Percentiles rank a stretch among this genome's conserved stretches.
Conservation (phyloP, 1,139 yeast species). For the Yarrowia galli region DNA sequence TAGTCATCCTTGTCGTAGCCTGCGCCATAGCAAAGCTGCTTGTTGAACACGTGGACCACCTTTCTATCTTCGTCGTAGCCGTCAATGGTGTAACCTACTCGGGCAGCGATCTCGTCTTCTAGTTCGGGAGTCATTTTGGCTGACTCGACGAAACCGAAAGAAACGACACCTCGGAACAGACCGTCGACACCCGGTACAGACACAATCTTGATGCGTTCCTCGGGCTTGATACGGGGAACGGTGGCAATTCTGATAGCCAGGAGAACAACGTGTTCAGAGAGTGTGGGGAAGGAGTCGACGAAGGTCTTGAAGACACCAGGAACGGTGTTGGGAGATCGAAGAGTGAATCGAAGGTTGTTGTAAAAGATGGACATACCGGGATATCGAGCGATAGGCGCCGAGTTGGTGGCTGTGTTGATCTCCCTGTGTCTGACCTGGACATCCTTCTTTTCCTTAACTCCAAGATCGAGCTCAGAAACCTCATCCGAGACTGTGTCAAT, state of each 20-base stretch:
- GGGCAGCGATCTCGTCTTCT: constrained; percentile 23
- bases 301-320: constrained; percentile 27
- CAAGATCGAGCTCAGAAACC: constrained; percentile 12
- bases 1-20: constrained; percentile 22
- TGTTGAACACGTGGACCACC: constrained; percentile 36
- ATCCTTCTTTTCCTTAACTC: constrained; percentile 27
- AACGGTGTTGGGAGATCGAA: constrained; percentile 30
- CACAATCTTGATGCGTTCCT: constrained; percentile 13
- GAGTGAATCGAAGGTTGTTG: constrained; percentile 28
- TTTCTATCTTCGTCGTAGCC: constrained; percentile 20
- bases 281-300: constrained; percentile 33
- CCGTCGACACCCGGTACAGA: constrained; percentile 16
- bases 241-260: constrained; percentile 34
- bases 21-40: constrained; percentile 22
- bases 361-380: constrained; percentile 33
- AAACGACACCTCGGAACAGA: constrained; percentile 17
- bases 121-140: constrained; percentile 34
- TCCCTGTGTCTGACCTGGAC: constrained; percentile 15
- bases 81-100: constrained; percentile 22
- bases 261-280: constrained; percentile 27
- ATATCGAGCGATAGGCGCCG: constrained; percentile 12
- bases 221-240: constrained; percentile 21
- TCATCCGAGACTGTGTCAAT: constrained; percentile 15
- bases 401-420: constrained; percentile 8
- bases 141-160: constrained; percentile 31